Percentiles rank a stretch among this genome's conserved stretches.
phyloP scores from a whole-genome alignment of 2,329 filamentous ascomycete genomes.

The Ophiocordyceps camponoti-leonardi region DNA sequence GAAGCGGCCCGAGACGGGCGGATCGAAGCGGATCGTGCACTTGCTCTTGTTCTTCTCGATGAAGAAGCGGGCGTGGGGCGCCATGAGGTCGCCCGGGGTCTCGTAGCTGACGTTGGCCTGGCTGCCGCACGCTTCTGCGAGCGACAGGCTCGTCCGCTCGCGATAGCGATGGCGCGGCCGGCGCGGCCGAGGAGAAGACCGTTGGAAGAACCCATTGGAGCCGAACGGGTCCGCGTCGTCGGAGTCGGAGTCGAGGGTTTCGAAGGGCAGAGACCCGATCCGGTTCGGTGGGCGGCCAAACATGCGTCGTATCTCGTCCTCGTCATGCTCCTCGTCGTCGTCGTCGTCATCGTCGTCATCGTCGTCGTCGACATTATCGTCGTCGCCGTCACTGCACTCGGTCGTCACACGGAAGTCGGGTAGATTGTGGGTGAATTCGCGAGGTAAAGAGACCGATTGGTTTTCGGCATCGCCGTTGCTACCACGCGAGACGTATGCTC shows the following conservation, averaged over 20 bases:
- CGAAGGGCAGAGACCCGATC: constrained; percentile 37
- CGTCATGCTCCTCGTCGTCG: constrained; percentile 16
- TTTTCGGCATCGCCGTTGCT: constrained; percentile 24
- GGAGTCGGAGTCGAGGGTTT: constrained; percentile 24
- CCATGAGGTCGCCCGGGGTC: constrained; percentile 42
- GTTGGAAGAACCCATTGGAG: constrained; percentile 10
- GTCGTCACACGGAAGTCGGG: constrained; percentile 37
- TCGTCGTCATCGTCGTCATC: neutral
- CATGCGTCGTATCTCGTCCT: constrained; percentile 7
- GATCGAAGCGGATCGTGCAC: constrained; percentile 74
- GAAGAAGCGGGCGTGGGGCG: constrained; percentile 65
- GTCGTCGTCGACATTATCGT: neutral
- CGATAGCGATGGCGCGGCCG: constrained; percentile 6
- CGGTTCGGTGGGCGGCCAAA: constrained; percentile 29
- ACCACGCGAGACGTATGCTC: constrained; percentile 23
- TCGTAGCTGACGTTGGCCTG: constrained; percentile 37
- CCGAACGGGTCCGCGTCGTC: constrained; percentile 14
- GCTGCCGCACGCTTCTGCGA: constrained; percentile 24
- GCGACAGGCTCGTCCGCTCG: constrained; percentile 7
- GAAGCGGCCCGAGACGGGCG: constrained; percentile 64
- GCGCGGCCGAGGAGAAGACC: constrained; percentile 3
- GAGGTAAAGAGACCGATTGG: constrained; percentile 36
- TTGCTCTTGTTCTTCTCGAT: constrained; percentile 70
- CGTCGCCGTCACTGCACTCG: constrained; percentile 39
- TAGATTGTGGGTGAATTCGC: constrained; percentile 30